Evolutionary conservation across 176 grass and related monocot genomes (phyloP).

Genomic region (Thinopyrum elongatum): DNA sequence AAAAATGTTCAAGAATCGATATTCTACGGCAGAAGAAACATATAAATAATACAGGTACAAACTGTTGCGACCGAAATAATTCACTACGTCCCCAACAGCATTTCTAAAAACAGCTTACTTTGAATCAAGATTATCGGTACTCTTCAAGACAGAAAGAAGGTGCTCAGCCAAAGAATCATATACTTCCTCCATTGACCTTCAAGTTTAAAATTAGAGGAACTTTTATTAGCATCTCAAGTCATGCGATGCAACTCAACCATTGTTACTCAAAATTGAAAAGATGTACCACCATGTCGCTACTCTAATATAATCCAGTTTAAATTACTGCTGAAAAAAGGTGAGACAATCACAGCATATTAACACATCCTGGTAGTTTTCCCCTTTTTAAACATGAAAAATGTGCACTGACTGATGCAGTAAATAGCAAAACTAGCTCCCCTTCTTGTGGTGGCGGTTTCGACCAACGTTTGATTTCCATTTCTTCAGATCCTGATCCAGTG

Average conservation of each 20-base stretch:
- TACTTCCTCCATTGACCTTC: conserved; percentile 81
- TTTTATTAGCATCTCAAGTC: conserved; percentile 12
- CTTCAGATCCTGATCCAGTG: no score
- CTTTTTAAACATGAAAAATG: neutral
- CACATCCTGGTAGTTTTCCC: neutral
- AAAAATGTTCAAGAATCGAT: conserved; percentile 17
- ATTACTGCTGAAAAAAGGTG: neutral
- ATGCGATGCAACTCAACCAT: conserved; percentile 9
- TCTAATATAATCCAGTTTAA: neutral
- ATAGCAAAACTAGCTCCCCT: neutral
- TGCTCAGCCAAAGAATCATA: conserved; percentile 75
- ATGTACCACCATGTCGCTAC: neutral
- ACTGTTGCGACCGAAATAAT: neutral
- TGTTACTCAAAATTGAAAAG: conserved; percentile 14
- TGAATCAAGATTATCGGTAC: conserved; percentile 50
- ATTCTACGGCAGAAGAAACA: neutral
- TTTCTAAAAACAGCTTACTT: conserved; percentile 52
- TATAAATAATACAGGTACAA: neutral
- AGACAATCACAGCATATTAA: neutral
- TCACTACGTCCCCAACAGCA: neutral
- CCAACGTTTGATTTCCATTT: no score
- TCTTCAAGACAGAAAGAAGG: conserved; percentile 58
- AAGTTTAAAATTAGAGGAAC: conserved; percentile 13
- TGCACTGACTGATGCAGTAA: neutral
- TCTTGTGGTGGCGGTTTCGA: no score